Percentiles rank a stretch among this genome's conserved stretches.
phyloP scores from a whole-genome alignment of 306 rosid species.

The Quillaja saponaria region DNA sequence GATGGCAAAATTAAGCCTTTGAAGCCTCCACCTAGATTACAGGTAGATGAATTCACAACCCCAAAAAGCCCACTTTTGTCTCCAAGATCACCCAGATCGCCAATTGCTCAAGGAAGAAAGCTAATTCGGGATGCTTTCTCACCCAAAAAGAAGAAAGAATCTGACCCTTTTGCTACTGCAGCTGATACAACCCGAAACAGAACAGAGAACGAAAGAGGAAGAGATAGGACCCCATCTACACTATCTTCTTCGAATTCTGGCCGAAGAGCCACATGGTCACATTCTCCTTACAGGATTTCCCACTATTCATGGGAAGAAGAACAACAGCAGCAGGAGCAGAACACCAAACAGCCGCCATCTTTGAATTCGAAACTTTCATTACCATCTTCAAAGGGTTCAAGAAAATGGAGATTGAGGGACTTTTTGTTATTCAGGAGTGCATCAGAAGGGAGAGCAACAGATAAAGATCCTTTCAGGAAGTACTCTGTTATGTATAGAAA shows the following conservation, averaged over 20 bases:
- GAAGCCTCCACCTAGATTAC: slow-evolving; percentile 31
- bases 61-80: slow-evolving; percentile 32
- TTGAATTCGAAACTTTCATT: slow-evolving; percentile 1
- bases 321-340: slow-evolving; percentile 28
- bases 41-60: slow-evolving; percentile 1
- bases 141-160: slow-evolving; percentile 32
- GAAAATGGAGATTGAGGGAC: slow-evolving; percentile 77
- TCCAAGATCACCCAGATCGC: slow-evolving; percentile 20
- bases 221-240: slow-evolving; percentile 39
- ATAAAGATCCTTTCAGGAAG: slow-evolving; percentile 62
- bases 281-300: slow-evolving; percentile 64
- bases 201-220: slow-evolving; percentile 50
- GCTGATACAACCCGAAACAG: slow-evolving; percentile 2
- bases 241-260: slow-evolving; percentile 37
- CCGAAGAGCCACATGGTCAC: slow-evolving; percentile 61
- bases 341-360: slow-evolving; percentile 20
- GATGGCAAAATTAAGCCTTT: slow-evolving; percentile 66
- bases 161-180: not conserved
- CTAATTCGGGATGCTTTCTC: slow-evolving; percentile 39
- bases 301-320: slow-evolving; percentile 50
- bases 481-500: slow-evolving; percentile 42
- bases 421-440: slow-evolving; percentile 83
- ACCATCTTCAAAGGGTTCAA: slow-evolving; percentile 45
- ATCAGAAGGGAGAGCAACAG: slow-evolving; percentile 77
- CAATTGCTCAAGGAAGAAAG: slow-evolving; percentile 35